Evolutionary conservation across 768 basidiomycete species (phyloP).

Genomic region (Tulasnella sp.): DNA sequence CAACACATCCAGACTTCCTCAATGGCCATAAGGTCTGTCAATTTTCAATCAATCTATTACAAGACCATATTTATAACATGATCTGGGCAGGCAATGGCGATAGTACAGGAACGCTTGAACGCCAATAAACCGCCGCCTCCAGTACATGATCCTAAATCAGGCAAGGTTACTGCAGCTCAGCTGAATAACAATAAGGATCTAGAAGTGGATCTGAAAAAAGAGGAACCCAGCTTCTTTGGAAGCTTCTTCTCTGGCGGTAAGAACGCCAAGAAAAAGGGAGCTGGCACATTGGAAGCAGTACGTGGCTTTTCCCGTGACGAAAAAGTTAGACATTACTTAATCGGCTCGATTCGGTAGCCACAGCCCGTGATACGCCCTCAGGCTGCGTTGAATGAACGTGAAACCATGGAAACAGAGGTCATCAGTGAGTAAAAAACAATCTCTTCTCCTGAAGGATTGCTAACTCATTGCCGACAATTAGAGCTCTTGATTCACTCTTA

Average conservation of each 20-base stretch:
- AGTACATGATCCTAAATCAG: constrained; percentile 54
- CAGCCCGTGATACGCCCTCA: constrained; percentile 82
- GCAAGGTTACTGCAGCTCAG: constrained; percentile 44
- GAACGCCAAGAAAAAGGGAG: constrained; percentile 49
- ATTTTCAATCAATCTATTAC: too few relatives aligned
- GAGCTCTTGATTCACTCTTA: constrained; percentile 94
- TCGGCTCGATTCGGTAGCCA: constrained; percentile 37
- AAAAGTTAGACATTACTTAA: neutral
- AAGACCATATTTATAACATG: constrained; percentile 10
- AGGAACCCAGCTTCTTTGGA: constrained; percentile 85
- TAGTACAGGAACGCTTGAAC: constrained; percentile 71
- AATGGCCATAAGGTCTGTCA: constrained; percentile 69
- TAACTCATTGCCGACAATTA: constrained; percentile 24
- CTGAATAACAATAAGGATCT: constrained; percentile 92
- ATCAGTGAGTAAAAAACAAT: constrained; percentile 85
- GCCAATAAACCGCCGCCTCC: constrained; percentile 60
- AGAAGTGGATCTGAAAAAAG: constrained; percentile 79
- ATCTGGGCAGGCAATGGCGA: constrained; percentile 58
- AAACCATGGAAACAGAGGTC: constrained; percentile 97
- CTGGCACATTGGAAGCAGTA: constrained; percentile 45
- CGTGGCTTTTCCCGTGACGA: constrained; percentile 16
- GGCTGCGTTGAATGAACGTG: constrained; percentile 79
- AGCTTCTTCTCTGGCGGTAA: constrained; percentile 75
- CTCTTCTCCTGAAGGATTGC: neutral
- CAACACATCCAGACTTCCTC: constrained; percentile 97